Evolutionary conservation across 768 basidiomycete species (phyloP).

Genomic region (Podaxis carcinomalis): DNA sequence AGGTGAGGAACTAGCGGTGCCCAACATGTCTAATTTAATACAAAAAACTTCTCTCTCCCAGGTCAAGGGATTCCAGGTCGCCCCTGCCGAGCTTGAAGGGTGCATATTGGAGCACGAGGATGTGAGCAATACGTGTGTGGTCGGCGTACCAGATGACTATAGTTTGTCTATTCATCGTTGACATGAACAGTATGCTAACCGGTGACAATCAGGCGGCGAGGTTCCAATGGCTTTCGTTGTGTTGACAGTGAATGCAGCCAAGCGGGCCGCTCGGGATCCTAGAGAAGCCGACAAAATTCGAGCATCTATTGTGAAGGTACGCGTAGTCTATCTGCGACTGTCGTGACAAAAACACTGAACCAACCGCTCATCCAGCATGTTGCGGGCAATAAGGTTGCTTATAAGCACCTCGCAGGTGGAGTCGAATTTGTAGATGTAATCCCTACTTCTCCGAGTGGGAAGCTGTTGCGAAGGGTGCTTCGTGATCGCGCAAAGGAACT

Average conservation of each 20-base stretch:
- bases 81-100: slow-evolving; percentile 70
- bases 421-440: slow-evolving; percentile 52
- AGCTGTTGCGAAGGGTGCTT: slow-evolving; percentile 43
- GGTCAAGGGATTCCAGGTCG: slow-evolving; percentile 69
- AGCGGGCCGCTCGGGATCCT: slow-evolving; percentile 26
- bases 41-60: slow-evolving; percentile 35
- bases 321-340: neutral
- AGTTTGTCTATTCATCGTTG: slow-evolving; percentile 27
- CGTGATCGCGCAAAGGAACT: slow-evolving; percentile 42
- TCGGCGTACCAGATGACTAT: slow-evolving; percentile 64
- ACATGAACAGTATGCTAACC: neutral
- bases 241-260: slow-evolving; percentile 36
- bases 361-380: slow-evolving; percentile 35
- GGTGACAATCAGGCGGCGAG: slow-evolving; percentile 44
- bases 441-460: slow-evolving; percentile 64
- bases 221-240: slow-evolving; percentile 68
- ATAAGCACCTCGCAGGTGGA: slow-evolving; percentile 58
- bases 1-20: slow-evolving; percentile 19
- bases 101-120: slow-evolving; percentile 58
- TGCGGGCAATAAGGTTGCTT: slow-evolving; percentile 47
- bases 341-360: neutral
- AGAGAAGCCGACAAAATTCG: slow-evolving; percentile 31
- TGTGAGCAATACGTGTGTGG: slow-evolving; percentile 58
- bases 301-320: slow-evolving; percentile 45
- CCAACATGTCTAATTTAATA: neutral